A percentile compares a stretch with the other conserved stretches of the same genome.
Conservation (phyloP, 305 asterid genomes). For the Fraxinus albicans region DNA sequence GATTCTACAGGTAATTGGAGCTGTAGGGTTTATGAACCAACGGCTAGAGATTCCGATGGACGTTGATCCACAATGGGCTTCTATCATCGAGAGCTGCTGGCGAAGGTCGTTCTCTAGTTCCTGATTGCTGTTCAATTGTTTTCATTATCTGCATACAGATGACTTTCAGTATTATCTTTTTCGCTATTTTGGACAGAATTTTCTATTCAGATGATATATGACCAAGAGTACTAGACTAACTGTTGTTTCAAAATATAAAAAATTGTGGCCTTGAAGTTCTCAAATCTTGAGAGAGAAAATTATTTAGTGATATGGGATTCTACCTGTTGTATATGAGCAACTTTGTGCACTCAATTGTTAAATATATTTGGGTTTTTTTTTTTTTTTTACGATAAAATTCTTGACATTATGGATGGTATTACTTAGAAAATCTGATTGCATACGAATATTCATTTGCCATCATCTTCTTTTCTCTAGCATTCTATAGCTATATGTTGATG, state of each 20-base stretch:
- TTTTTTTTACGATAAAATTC: not conserved
- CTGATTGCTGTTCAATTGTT: not conserved
- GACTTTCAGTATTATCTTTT: not conserved
- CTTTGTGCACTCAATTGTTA: not conserved
- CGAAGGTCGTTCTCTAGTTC: conserved; percentile 34
- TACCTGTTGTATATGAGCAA: not conserved
- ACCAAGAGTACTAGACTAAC: not conserved
- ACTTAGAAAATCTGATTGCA: not conserved
- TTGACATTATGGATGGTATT: not conserved
- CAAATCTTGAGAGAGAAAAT: not conserved
- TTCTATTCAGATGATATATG: not conserved
- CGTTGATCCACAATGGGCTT: conserved; percentile 79
- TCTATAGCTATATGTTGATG: not conserved
- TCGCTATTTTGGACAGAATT: not conserved
- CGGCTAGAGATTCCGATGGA: conserved; percentile 78
- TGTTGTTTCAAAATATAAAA: not conserved
- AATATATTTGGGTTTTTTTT: not conserved
- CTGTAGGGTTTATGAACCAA: conserved; percentile 97
- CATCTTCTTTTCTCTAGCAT: not conserved
- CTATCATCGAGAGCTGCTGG: conserved; percentile 93
- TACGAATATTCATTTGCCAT: not conserved
- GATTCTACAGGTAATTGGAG: conserved; percentile 75
- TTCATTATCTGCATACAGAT: not conserved
- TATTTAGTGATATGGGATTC: not conserved
- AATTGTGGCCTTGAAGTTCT: not conserved